These are phyloP conservation scores for Margaritispora aquatica DNA, from an alignment of 495 filamentous ascomycete genomes.

Conservation along the genomic window DNA sequence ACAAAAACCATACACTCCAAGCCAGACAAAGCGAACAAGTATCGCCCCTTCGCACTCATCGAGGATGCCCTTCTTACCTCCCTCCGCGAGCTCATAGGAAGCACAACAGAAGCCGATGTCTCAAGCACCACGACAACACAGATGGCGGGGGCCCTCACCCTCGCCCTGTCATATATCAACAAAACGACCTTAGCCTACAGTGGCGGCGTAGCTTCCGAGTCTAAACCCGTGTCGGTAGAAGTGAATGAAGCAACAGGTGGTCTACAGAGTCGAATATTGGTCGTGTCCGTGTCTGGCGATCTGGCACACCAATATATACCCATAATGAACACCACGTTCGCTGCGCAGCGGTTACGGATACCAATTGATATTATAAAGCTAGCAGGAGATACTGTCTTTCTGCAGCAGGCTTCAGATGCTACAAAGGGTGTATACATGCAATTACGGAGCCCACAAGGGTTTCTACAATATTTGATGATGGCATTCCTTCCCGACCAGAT, in stretches of 20 bases:
- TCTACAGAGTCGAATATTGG: constrained; percentile 77
- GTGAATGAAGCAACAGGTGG: constrained; percentile 32
- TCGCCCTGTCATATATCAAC: constrained; percentile 86
- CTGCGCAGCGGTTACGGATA: constrained; percentile 76
- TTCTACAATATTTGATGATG: constrained; percentile 93
- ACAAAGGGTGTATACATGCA: constrained; percentile 84
- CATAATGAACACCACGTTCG: constrained; percentile 97
- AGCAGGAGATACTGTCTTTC: constrained; percentile 79
- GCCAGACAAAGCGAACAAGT: constrained; percentile 72
- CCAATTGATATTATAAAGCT: constrained; percentile 88
- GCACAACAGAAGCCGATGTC: constrained; percentile 55
- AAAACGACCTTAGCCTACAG: constrained; percentile 37
- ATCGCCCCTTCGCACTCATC: constrained; percentile 80
- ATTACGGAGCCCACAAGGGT: constrained; percentile 54
- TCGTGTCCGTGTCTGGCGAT: constrained; percentile 75
- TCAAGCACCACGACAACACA: constrained; percentile 61
- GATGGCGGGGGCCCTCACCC: constrained; percentile 84
- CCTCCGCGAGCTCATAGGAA: constrained; percentile 59
- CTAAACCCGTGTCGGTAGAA: constrained; percentile 28
- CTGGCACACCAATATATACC: constrained; percentile 90
- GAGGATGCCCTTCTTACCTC: constrained; percentile 70
- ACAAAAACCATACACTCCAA: constrained; percentile 32
- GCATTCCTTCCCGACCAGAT: constrained; percentile 78
- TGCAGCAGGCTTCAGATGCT: constrained; percentile 90
- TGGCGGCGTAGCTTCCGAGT: constrained; percentile 24